phyloP scores from a whole-genome alignment of 371 early-diverging fungal genomes.

The Mucor lusitanicus region DNA sequence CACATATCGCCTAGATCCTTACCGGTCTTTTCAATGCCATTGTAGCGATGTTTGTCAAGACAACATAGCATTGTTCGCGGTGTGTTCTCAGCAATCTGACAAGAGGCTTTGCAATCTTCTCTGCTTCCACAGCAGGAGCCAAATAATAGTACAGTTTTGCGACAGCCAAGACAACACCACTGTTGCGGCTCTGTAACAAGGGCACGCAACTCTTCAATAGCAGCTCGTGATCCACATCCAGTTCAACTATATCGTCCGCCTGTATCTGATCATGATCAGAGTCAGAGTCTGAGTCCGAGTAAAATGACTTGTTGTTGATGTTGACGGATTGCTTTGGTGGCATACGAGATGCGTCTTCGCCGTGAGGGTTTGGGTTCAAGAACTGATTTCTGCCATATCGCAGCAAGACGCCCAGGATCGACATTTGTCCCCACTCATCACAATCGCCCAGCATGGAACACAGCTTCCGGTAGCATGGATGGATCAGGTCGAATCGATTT shows the following conservation, averaged over 20 bases:
- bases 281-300: slow-evolving; percentile 46
- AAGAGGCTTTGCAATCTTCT: slow-evolving; percentile 71
- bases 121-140: slow-evolving; percentile 66
- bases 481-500: slow-evolving; percentile 81
- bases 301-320: slow-evolving; percentile 23
- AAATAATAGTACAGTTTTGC: slow-evolving; percentile 73
- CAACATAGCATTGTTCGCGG: slow-evolving; percentile 79
- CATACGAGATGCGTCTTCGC: slow-evolving; percentile 38
- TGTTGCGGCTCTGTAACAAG: slow-evolving; percentile 84
- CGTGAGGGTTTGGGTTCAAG: slow-evolving; percentile 59
- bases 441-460: slow-evolving; percentile 84
- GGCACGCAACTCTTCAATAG: slow-evolving; percentile 73
- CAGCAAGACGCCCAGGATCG: slow-evolving; percentile 76
- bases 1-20: slow-evolving; percentile 14
- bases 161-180: slow-evolving; percentile 83
- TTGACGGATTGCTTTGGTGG: slow-evolving; percentile 28
- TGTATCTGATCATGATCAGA: slow-evolving; percentile 37
- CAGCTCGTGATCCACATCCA: slow-evolving; percentile 80
- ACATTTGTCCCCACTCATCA: slow-evolving; percentile 95
- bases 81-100: slow-evolving; percentile 74
- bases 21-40: slow-evolving; percentile 75
- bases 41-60: slow-evolving; percentile 75
- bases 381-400: slow-evolving; percentile 79
- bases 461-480: slow-evolving; percentile 86
- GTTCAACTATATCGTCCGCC: slow-evolving; percentile 31